phyloP scores from a whole-genome alignment of 1,139 yeast species.

The Pneumocystis jirovecii region DNA sequence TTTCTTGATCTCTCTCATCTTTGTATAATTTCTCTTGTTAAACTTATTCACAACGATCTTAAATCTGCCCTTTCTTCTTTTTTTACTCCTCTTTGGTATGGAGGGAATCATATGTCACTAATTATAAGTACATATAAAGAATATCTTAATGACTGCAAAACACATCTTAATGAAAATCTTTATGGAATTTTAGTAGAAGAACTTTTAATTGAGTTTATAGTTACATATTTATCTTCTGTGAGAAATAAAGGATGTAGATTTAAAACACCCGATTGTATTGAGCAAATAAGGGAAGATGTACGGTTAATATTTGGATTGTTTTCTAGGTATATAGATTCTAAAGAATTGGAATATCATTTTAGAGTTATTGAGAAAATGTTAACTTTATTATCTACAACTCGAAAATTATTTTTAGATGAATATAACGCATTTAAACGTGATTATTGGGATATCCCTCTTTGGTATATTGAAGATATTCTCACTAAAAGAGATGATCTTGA shows the following conservation, averaged over 20 bases:
- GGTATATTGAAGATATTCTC: conserved; percentile 9
- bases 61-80: conserved; percentile 34
- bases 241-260: conserved; percentile 19
- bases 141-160: conserved; percentile 33
- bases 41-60: conserved; percentile 59
- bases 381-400: conserved; percentile 7
- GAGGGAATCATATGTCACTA: conserved; percentile 16
- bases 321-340: conserved; percentile 8
- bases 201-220: conserved; percentile 35
- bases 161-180: conserved; percentile 39
- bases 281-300: conserved; percentile 12
- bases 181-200: conserved; percentile 41
- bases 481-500: conserved; percentile 9
- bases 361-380: conserved; percentile 10
- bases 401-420: conserved; percentile 5
- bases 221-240: conserved; percentile 36
- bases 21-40: conserved; percentile 47
- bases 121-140: conserved; percentile 23
- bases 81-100: conserved; percentile 37
- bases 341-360: conserved; percentile 7
- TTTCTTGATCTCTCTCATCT: conserved; percentile 62
- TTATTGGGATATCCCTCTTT: conserved; percentile 10
- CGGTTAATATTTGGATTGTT: conserved; percentile 9
- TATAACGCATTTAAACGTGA: conserved; percentile 6
- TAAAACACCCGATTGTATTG: conserved; percentile 9